These are phyloP conservation scores for Colletotrichum abscissum DNA, from an alignment of 2,329 filamentous ascomycete species.

Conservation along the genomic window DNA sequence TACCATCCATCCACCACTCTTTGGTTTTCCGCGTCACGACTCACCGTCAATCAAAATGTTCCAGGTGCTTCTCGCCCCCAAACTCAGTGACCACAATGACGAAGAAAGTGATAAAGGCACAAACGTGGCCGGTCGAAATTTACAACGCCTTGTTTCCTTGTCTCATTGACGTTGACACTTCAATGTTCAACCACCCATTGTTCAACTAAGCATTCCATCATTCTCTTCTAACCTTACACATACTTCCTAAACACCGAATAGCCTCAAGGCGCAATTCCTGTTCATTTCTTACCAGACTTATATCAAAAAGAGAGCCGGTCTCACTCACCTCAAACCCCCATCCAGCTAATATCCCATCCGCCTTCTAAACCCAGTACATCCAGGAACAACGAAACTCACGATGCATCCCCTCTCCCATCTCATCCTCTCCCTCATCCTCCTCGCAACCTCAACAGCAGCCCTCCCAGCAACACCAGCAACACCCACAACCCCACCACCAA, in stretches of 20 bases:
- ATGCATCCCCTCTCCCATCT: constrained; percentile 15
- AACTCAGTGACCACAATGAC: background rate
- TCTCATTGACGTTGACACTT: background rate
- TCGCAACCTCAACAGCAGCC: constrained; percentile 8
- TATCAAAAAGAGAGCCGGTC: background rate
- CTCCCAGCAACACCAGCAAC: constrained; percentile 28
- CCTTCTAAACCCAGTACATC: background rate
- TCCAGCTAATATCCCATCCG: background rate
- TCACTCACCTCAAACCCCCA: background rate
- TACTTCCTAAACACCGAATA: background rate
- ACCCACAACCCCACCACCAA: background rate
- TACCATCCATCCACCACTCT: background rate
- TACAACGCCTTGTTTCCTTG: background rate
- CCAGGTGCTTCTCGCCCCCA: background rate
- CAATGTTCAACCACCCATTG: background rate
- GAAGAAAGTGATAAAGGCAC: constrained; percentile 5
- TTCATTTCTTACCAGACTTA: background rate
- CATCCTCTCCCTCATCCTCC: constrained; percentile 18
- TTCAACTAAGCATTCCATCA: background rate
- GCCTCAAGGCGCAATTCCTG: background rate
- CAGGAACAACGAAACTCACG: background rate
- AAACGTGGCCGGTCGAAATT: background rate
- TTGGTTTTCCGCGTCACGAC: background rate
- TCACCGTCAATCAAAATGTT: background rate
- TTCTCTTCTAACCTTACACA: background rate